phyloP scores from a whole-genome alignment of 495 filamentous ascomycete genomes.

The Articulospora tetracladia region DNA sequence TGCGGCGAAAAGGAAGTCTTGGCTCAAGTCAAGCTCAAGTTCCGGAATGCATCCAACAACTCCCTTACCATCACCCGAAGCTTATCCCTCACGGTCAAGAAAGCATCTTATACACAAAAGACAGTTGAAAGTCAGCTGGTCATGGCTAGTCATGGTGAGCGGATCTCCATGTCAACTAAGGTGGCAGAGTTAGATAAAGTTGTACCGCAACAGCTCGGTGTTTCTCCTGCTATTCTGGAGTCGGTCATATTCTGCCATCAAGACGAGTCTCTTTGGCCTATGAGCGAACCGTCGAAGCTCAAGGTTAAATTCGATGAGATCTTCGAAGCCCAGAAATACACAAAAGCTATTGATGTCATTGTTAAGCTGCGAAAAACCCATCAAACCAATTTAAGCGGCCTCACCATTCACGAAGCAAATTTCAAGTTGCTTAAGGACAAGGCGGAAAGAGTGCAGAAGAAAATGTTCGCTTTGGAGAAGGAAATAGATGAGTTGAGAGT shows the following conservation, averaged over 20 bases:
- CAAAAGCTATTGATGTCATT: conserved; percentile 93
- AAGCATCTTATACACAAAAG: conserved; percentile 65
- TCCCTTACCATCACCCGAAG: conserved; percentile 78
- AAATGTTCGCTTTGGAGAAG: conserved; percentile 56
- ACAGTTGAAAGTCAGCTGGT: conserved; percentile 75
- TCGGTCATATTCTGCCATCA: conserved; percentile 98
- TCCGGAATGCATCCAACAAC: conserved; percentile 68
- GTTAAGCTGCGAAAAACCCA: conserved; percentile 80
- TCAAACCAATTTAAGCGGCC: conserved; percentile 64
- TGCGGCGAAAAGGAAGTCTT: conserved; percentile 85
- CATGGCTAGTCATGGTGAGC: conserved; percentile 77
- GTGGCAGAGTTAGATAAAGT: conserved; percentile 77
- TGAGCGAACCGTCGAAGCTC: conserved; percentile 79
- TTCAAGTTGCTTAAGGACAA: conserved; percentile 84
- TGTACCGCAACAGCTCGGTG: conserved; percentile 84
- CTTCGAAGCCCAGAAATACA: conserved; percentile 94
- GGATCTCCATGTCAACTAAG: conserved; percentile 68
- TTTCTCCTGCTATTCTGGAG: conserved; percentile 85
- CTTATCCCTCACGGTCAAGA: conserved; percentile 83
- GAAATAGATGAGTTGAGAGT: conserved; percentile 68
- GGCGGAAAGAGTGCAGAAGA: conserved; percentile 66
- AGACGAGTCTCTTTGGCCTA: conserved; percentile 95
- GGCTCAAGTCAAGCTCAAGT: conserved; percentile 87
- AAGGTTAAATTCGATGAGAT: conserved; percentile 98
- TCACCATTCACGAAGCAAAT: conserved; percentile 68